phyloP scores from a whole-genome alignment of 176 grass and related monocot genomes.

The Carex cristatella region DNA sequence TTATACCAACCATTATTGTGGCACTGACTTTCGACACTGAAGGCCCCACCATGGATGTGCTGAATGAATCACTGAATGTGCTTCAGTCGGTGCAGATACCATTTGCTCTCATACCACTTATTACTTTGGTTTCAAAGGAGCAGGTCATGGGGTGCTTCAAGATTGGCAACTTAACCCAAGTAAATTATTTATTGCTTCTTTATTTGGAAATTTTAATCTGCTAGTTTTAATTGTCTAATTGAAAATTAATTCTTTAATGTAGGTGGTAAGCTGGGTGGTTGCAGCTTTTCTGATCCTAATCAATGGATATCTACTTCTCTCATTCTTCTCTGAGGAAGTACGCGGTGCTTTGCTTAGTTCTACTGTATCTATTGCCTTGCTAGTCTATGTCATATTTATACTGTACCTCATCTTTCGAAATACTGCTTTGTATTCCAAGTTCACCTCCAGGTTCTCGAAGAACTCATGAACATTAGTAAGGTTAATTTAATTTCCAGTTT shows the following conservation, averaged over 20 bases:
- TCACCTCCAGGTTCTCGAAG: slow-evolving; percentile 46
- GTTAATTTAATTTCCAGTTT: not conserved
- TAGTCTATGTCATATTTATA: slow-evolving; percentile 64
- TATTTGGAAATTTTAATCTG: not conserved
- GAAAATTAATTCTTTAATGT: slow-evolving; percentile 7
- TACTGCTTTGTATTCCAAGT: slow-evolving; percentile 39
- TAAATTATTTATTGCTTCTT: slow-evolving; percentile 32
- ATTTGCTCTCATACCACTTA: slow-evolving; percentile 88
- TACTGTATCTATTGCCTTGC: slow-evolving; percentile 40
- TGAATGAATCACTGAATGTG: slow-evolving; percentile 93
- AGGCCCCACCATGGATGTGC: slow-evolving; percentile 79
- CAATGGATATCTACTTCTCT: slow-evolving; percentile 84
- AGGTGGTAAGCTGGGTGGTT: slow-evolving; percentile 89
- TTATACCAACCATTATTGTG: slow-evolving; percentile 52
- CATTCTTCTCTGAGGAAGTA: slow-evolving; percentile 64
- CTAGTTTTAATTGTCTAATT: slow-evolving; percentile 3
- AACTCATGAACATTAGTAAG: slow-evolving; percentile 32
- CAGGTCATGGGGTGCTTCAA: slow-evolving; percentile 80
- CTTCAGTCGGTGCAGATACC: slow-evolving; percentile 97
- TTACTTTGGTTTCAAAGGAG: slow-evolving; percentile 88
- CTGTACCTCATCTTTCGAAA: slow-evolving; percentile 60
- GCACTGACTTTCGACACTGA: slow-evolving; percentile 76
- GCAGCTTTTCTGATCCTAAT: slow-evolving; percentile 78
- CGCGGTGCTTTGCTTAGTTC: slow-evolving; percentile 58
- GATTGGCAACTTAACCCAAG: slow-evolving; percentile 76